Percentiles rank a stretch among this genome's conserved stretches.
Evolutionary conservation across 2,329 filamentous ascomycete species (phyloP).

Genomic region (Cytospora piceae): DNA sequence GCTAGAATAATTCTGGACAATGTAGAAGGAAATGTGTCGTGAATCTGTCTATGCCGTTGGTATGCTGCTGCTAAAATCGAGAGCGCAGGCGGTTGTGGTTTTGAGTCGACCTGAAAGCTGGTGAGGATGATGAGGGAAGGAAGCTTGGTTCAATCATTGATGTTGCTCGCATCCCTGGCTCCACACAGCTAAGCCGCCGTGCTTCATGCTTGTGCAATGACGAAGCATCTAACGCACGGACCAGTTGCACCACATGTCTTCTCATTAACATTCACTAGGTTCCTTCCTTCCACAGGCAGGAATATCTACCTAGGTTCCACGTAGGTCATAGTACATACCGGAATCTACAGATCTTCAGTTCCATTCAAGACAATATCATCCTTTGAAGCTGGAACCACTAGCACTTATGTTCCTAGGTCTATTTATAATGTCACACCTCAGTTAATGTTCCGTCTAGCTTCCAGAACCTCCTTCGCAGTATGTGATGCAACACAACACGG

Average conservation of each 20-base stretch:
- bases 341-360: no score
- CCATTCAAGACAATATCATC: no score
- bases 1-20: background rate
- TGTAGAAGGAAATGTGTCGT: background rate
- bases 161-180: background rate
- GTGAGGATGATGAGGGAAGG: background rate
- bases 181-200: background rate
- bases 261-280: no score
- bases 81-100: background rate
- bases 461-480: background rate
- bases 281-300: no score
- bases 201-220: background rate
- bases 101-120: background rate
- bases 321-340: no score
- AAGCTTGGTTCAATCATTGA: background rate
- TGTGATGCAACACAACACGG: background rate
- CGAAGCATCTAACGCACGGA: background rate
- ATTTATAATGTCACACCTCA: background rate
- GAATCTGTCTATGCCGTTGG: background rate
- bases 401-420: background rate
- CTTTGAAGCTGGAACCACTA: no score
- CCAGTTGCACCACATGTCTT: background rate
- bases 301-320: no score
- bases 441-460: background rate
- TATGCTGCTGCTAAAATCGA: background rate